Evolutionary conservation across 257 asterid species (phyloP).

Genomic region (Forsythia viridissima): DNA sequence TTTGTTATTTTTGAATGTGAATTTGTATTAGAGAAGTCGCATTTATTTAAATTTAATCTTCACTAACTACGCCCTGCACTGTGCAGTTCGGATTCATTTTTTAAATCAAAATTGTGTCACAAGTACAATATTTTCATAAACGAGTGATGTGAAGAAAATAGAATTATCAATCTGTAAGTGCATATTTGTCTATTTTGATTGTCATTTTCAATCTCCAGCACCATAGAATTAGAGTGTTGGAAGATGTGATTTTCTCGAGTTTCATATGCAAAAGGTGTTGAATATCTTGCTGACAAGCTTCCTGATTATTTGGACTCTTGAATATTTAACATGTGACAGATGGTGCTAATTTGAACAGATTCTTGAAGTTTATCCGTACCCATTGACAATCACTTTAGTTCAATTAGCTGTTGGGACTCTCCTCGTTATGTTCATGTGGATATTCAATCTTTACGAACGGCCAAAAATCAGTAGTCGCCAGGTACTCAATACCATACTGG

Average conservation of each 20-base stretch:
- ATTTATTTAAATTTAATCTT: background rate
- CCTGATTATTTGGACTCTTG: background rate
- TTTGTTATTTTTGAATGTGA: background rate
- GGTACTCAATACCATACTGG: slow-evolving; percentile 39
- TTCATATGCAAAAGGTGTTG: no score
- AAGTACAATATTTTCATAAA: no score
- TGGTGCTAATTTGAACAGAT: slow-evolving; percentile 44
- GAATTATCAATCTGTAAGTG: no score
- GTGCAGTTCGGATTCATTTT: no score
- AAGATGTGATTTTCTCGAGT: no score
- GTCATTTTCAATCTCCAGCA: no score
- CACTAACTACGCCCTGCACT: no score
- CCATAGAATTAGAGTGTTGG: no score
- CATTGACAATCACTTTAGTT: slow-evolving; percentile 60
- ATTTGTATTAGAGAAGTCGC: background rate
- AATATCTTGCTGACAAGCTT: background rate
- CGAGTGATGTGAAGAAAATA: background rate
- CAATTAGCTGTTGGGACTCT: slow-evolving; percentile 80
- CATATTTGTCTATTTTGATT: no score
- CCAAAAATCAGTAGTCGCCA: slow-evolving; percentile 81
- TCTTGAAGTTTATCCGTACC: slow-evolving; percentile 69
- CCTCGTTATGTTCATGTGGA: slow-evolving; percentile 72
- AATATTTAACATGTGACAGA: background rate
- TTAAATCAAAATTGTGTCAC: no score
- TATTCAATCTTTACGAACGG: slow-evolving; percentile 59